Conservation (phyloP, 306 rosid species). For the Lathyrus aphaca region DNA sequence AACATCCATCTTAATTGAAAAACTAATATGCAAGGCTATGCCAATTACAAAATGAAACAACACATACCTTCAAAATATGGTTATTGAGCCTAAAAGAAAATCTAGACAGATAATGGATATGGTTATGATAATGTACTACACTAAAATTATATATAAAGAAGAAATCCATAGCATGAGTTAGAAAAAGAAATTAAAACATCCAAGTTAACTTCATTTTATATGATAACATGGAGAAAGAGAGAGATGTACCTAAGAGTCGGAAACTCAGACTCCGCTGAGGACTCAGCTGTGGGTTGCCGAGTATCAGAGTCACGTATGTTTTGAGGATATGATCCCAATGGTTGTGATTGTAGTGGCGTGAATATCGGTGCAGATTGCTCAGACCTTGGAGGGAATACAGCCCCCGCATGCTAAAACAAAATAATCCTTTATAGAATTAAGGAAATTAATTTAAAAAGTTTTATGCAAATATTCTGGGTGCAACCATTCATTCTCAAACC, state of each 20-base stretch:
- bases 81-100: slow-evolving; percentile 28
- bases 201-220: slow-evolving; percentile 32
- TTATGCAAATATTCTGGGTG: slow-evolving; percentile 35
- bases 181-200: slow-evolving; percentile 18
- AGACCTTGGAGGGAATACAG: slow-evolving; percentile 86
- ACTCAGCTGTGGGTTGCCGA: slow-evolving; percentile 63
- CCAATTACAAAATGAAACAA: slow-evolving; percentile 9
- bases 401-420: slow-evolving; percentile 86
- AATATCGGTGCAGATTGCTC: slow-evolving; percentile 82
- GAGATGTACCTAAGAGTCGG: slow-evolving; percentile 80
- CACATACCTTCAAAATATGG: slow-evolving; percentile 13
- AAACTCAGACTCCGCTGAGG: slow-evolving; percentile 79
- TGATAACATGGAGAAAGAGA: slow-evolving; percentile 23
- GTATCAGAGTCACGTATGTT: slow-evolving; percentile 58
- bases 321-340: slow-evolving; percentile 79
- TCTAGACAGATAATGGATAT: slow-evolving; percentile 19
- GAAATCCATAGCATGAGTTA: slow-evolving; percentile 23
- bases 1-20: slow-evolving; percentile 28
- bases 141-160: slow-evolving; percentile 17
- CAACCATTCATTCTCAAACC: slow-evolving; percentile 26
- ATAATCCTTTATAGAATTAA: slow-evolving; percentile 33
- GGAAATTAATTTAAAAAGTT: slow-evolving; percentile 19
- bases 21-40: slow-evolving; percentile 18
- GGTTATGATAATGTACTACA: slow-evolving; percentile 22
- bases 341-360: slow-evolving; percentile 91